A percentile compares a stretch with the other conserved stretches of the same genome.
Evolutionary conservation across 2,329 filamentous ascomycete species (phyloP).

Genomic region (Colletotrichum sp.): DNA sequence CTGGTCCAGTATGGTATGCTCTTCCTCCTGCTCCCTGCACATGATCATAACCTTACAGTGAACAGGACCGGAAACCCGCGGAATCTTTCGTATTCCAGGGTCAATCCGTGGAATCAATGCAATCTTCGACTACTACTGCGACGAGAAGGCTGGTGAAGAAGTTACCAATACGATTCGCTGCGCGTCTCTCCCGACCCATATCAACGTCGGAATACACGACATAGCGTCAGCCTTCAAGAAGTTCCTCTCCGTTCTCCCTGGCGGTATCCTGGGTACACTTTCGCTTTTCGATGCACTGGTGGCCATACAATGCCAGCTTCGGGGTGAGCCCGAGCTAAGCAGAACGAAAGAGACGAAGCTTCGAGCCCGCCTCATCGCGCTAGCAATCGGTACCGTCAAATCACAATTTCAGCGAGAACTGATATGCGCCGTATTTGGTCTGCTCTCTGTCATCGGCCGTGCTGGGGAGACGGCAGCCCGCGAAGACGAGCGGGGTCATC

Average conservation of each 20-base stretch:
- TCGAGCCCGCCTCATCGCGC: conserved; percentile 68
- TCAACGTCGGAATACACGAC: conserved; percentile 65
- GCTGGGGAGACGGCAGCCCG: conserved; percentile 57
- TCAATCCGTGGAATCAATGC: conserved; percentile 59
- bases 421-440: conserved; percentile 70
- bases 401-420: conserved; percentile 66
- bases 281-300: conserved; percentile 66
- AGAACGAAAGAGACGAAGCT: conserved; percentile 60
- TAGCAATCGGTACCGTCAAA: conserved; percentile 64
- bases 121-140: conserved; percentile 69
- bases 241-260: conserved; percentile 66
- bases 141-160: conserved; percentile 48
- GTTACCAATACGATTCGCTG: conserved; percentile 64
- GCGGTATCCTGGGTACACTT: conserved; percentile 69
- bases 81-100: conserved; percentile 68
- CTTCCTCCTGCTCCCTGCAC: neutral
- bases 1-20: conserved; percentile 63
- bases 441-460: conserved; percentile 65
- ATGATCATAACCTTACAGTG: conserved; percentile 17
- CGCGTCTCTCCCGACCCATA: conserved; percentile 64
- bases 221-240: conserved; percentile 72
- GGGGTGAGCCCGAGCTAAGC: conserved; percentile 54
- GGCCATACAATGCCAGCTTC: conserved; percentile 62
- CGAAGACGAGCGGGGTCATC: conserved; percentile 55
- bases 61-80: conserved; percentile 49